Base-by-base conservation (phyloP, 768 basidiomycete species). In the Auricularia sp. region DNA sequence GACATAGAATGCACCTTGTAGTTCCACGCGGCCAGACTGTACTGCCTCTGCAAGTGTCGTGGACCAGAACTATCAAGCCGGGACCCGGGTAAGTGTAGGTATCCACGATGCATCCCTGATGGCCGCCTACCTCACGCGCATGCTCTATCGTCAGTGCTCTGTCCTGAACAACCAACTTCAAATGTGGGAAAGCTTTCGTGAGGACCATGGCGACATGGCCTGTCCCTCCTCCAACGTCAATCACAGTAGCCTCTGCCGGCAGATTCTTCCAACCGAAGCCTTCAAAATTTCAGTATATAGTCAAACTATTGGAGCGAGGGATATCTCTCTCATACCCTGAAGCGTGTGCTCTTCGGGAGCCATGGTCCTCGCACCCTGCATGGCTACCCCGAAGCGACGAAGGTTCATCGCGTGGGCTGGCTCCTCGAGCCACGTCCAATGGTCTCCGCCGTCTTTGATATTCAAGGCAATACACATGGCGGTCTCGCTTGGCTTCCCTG, bases 171-270 rank as follows among this genome's bases (percentile, higher is more conserved):
- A 76, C 51, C 64, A 71, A 62, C 35, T 68, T 70, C 44, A 76
- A 62, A n/a, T 74, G 65, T 0, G 72, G 69, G 21, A 67, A 58
- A 3, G 36, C 62, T 39, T 68, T 43, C 11, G 72, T 70, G 4
- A 77, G 63, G 1, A 62, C 64, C 53, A 75, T 56, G 2, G 71
- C 60, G 21, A 67, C 62, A 10, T 66, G 54, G 11, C 75, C 76
- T 21, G 74, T 64, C 0, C 74, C 75, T 1, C 72, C 74, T 2
- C 74, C 75, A 7, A 77, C 74, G 61, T 77, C 76, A n/a, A 76
- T 73, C 21, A 77, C 64, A 2, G 70, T 21, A 0, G 65, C 59
- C 12, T 67, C 72, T 18, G 61, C 34, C 3, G 68, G 64, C 18
- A 76, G 64, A 0, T 21, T 59, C 18, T 23, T 43, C 71, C 71